Conservation (phyloP, 2,329 filamentous ascomycete species). For the Exophiala alcalophila region DNA sequence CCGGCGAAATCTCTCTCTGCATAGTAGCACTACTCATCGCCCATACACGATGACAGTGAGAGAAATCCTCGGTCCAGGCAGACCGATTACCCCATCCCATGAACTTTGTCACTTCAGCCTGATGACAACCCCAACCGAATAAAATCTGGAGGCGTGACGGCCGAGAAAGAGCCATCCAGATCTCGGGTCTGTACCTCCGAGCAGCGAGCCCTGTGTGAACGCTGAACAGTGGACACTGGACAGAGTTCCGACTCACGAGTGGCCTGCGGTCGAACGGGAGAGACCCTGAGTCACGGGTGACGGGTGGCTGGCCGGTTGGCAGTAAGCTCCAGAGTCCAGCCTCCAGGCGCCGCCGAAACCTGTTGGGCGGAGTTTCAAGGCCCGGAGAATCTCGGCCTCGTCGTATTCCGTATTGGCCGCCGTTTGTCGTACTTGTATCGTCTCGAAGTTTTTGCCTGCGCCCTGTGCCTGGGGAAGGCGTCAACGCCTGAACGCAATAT, state of each 20-base stretch:
- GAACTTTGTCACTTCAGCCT: background rate
- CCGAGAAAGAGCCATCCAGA: slow-evolving; percentile 2
- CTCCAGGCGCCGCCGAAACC: background rate
- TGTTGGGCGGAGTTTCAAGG: too few relatives aligned
- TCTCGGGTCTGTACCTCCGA: slow-evolving; percentile 7
- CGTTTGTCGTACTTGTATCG: slow-evolving; percentile 9
- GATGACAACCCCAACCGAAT: too few relatives aligned
- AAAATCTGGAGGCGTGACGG: background rate
- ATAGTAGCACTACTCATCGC: too few relatives aligned
- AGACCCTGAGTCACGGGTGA: too few relatives aligned
- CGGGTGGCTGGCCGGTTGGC: too few relatives aligned
- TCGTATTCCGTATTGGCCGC: slow-evolving; percentile 1
- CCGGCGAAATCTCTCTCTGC: too few relatives aligned
- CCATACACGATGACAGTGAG: background rate
- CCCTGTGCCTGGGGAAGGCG: background rate
- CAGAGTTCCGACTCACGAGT: too few relatives aligned
- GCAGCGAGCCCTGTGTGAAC: too few relatives aligned
- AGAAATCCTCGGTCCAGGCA: too few relatives aligned
- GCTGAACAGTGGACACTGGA: too few relatives aligned
- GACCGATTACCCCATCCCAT: background rate
- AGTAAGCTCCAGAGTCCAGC: background rate
- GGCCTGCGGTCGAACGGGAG: too few relatives aligned
- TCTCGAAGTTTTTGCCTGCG: background rate
- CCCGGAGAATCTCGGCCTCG: background rate
- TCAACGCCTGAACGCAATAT: background rate